Conservation (phyloP, 805 yeast genomes). For the Cyberlindnera galapagoensis region DNA sequence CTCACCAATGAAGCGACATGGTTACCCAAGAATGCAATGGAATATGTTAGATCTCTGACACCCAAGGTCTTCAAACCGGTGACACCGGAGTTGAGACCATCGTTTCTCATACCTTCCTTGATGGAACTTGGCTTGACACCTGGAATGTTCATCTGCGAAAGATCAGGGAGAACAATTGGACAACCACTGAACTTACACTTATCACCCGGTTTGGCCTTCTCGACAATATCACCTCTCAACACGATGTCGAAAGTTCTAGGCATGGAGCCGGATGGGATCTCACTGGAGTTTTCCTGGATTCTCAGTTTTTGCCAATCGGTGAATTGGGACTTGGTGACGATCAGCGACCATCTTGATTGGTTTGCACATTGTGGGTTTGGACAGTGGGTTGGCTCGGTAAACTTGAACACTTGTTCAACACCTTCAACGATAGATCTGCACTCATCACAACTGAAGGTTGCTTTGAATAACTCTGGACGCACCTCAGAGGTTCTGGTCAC, state of each 20-base stretch:
- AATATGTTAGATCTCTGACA: slow-evolving; percentile 88
- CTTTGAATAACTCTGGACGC: slow-evolving; percentile 86
- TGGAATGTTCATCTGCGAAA: slow-evolving; percentile 88
- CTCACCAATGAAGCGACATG: slow-evolving; percentile 67
- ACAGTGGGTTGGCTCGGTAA: slow-evolving; percentile 92
- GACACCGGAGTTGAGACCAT: slow-evolving; percentile 77
- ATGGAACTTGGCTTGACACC: slow-evolving; percentile 86
- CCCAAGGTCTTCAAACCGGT: slow-evolving; percentile 82
- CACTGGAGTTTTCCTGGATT: slow-evolving; percentile 92
- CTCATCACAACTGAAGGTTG: slow-evolving; percentile 81
- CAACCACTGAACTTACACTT: slow-evolving; percentile 91
- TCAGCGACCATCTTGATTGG: slow-evolving; percentile 78
- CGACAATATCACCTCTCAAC: slow-evolving; percentile 89
- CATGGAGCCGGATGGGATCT: slow-evolving; percentile 98
- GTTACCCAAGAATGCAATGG: slow-evolving; percentile 85
- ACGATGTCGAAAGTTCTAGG: slow-evolving; percentile 94
- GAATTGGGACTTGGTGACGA: slow-evolving; percentile 77
- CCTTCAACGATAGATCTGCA: slow-evolving; percentile 83
- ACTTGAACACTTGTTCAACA: slow-evolving; percentile 87
- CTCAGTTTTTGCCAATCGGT: slow-evolving; percentile 96
- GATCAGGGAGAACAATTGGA: slow-evolving; percentile 91
- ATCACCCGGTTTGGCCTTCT: slow-evolving; percentile 96
- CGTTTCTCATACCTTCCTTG: slow-evolving; percentile 49
- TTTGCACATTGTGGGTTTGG: slow-evolving; percentile 84
- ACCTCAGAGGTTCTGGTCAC: slow-evolving; percentile 96